Base-by-base conservation (phyloP, 2,329 filamentous ascomycete genomes). In the Aspergillus sp. region DNA sequence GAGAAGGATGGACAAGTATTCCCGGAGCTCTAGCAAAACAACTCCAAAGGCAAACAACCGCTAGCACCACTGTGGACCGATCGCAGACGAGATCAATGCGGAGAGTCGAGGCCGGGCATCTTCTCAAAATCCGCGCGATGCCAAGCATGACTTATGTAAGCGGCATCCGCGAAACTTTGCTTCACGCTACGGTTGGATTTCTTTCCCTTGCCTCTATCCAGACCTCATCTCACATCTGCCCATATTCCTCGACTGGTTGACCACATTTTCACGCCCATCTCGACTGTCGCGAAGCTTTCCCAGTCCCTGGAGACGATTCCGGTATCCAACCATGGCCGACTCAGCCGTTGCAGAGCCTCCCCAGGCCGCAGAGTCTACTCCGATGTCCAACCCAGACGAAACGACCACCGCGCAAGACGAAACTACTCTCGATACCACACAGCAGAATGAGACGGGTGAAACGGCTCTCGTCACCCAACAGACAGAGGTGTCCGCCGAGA, bases 301-400 rank as follows among this genome's bases (percentile, higher is more conserved):
- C 9, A 30, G 8, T 30, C 26, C 26, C 26, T 11, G 8, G 26
- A 30, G 26, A 30, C 26, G 26, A 11, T 30, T 30, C 9, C 26
- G 26, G 26, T 11, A 11, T 30, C 26, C 26, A 4, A 55, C 36
- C 52, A 70, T 70, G 68, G 62, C 66, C 33, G 64, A 69, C 38
- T 60, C 60, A 50, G 53, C 57, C 40, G 52, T 62, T 11, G 53
- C 54, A 32, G 59, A 64, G 30, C 43, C 69, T 1, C 73, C 79
- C 6, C 68, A 76, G 0, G 75, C 78, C 52, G 71, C 79, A 60
- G 80, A 79, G 41, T 77, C 78, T 41, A 81, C 64, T 11, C 80
- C 59, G 33, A 36, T 33, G 3, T 20, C 26, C 16, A 26, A 13
- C 9, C 43, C 45, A 3, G 38, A 51, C 24, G 38, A 36, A 16